Evolutionary conservation across 1,139 yeast species (phyloP), one percentile per base, ranked within the genome.

Genomic region (Diutina ranongensis): DNA sequence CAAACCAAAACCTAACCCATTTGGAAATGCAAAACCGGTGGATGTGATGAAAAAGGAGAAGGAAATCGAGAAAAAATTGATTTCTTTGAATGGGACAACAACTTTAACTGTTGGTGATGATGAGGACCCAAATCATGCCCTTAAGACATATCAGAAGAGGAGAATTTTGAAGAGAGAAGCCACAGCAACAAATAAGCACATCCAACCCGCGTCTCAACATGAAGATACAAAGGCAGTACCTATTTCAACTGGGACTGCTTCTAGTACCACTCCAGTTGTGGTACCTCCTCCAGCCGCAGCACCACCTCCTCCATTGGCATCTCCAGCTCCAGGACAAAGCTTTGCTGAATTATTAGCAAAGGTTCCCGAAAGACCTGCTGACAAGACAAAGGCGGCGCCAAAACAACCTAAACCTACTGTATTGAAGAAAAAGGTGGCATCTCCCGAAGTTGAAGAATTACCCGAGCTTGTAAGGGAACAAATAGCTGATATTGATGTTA

Each of bases 21-120:
- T 74, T 57, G 79, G 80, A 2, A 57, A 63, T 27, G 80, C 79
- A 0, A 74, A 68, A 53, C 80, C 80, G 0, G 77, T 71, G 48
- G 67, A 72, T 63, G 54, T 72, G 1, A 58, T 70, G 22, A 60
- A 75, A 2, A 71, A 66, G 50, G 71, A 70, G 47, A 51, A 65
- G 40, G 76, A 73, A 47, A 57, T 75, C 16, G 79, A 75, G 46
- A 65, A 68, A 46, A 61, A 72, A 53, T 60, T 81, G 49, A 63
- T 71, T 7, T 64, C 67, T 45, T 61, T 79, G 41, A 80, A 80
- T 54, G 71, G 74, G 38, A 79, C 83, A 0, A 80, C 85, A 0
- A 69, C 75, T 45, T 72, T 71, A 55, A 76, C 80, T 2, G 52
- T 73, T 35, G 77, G 74, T 0, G 32, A 38, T 7, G 32, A 13